These are phyloP conservation scores for Penicillium sp. DNA, from an alignment of 2,329 filamentous ascomycete genomes.

Conservation along the genomic window DNA sequence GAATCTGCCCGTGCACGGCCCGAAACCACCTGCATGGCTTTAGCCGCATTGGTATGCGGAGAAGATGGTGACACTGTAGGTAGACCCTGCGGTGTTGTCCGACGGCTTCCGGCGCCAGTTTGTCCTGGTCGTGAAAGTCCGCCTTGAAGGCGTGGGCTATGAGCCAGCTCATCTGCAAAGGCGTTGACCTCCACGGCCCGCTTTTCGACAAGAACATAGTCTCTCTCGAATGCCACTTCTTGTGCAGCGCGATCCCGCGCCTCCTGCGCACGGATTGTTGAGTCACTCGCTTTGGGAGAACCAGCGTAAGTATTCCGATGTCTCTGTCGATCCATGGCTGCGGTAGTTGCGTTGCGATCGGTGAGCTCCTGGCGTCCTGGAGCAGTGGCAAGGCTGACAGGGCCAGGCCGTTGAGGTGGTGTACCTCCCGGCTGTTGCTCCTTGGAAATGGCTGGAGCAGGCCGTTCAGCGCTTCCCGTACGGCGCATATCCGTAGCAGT, in stretches of 20 bases:
- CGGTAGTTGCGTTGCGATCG: constrained; percentile 34
- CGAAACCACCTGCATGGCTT: constrained; percentile 70
- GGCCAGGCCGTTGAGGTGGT: constrained; percentile 32
- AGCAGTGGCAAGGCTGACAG: constrained; percentile 39
- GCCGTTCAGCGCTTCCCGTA: constrained; percentile 34
- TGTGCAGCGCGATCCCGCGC: constrained; percentile 69
- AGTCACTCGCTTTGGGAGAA: constrained; percentile 46
- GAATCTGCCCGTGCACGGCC: constrained; percentile 61
- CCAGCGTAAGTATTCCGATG: constrained; percentile 48
- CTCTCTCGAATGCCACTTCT: constrained; percentile 84
- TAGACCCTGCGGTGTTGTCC: constrained; percentile 73
- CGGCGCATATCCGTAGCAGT: constrained; percentile 31
- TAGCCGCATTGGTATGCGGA: constrained; percentile 63
- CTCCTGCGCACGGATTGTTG: constrained; percentile 32
- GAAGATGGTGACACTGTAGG: constrained; percentile 68
- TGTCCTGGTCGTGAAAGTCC: constrained; percentile 53
- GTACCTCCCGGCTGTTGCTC: constrained; percentile 27
- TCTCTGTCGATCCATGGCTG: constrained; percentile 61
- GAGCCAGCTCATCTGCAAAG: constrained; percentile 89
- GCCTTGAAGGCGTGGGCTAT: constrained; percentile 66
- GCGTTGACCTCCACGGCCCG: constrained; percentile 94
- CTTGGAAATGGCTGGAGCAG: constrained; percentile 21
- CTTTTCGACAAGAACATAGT: constrained; percentile 96
- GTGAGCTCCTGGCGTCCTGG: constrained; percentile 40
- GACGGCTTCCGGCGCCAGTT: constrained; percentile 64